Conservation (phyloP, 345 rosid genomes). For the Hirschfeldia incana region DNA sequence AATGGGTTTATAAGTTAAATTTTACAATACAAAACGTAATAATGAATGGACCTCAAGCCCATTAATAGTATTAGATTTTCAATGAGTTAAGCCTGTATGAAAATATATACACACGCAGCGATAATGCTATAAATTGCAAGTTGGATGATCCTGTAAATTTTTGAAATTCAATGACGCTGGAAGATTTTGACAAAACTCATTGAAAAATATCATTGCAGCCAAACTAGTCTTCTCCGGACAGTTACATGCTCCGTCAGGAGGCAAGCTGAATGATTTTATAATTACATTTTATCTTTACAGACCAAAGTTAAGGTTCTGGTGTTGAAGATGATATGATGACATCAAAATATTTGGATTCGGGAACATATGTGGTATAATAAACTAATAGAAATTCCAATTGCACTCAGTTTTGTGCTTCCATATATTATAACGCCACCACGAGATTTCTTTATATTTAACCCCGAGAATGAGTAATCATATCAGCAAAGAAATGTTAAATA, state of each 20-base stretch:
- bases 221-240: constrained; percentile 23
- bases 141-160: not conserved
- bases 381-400: constrained; percentile 7
- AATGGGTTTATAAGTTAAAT: not conserved
- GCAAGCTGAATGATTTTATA: not conserved
- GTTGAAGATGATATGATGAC: constrained; percentile 27
- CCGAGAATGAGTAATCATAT: not conserved
- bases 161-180: not conserved
- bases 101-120: not conserved
- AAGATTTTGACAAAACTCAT: not conserved
- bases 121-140: not conserved
- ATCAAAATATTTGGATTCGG: constrained; percentile 37
- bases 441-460: not conserved
- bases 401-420: not conserved
- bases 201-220: not conserved
- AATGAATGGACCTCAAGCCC: constrained; percentile 7
- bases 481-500: constrained; percentile 4
- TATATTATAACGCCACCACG: constrained; percentile 11
- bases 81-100: not conserved
- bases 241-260: not conserved
- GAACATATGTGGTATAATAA: constrained; percentile 1
- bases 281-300: not conserved
- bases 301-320: constrained; percentile 22
- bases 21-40: not conserved
- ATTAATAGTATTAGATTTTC: not conserved